Percentiles rank a stretch among this genome's conserved stretches.
Evolutionary conservation across 495 filamentous ascomycete genomes (phyloP).

Genomic region (Talaromyces stipitatus): DNA sequence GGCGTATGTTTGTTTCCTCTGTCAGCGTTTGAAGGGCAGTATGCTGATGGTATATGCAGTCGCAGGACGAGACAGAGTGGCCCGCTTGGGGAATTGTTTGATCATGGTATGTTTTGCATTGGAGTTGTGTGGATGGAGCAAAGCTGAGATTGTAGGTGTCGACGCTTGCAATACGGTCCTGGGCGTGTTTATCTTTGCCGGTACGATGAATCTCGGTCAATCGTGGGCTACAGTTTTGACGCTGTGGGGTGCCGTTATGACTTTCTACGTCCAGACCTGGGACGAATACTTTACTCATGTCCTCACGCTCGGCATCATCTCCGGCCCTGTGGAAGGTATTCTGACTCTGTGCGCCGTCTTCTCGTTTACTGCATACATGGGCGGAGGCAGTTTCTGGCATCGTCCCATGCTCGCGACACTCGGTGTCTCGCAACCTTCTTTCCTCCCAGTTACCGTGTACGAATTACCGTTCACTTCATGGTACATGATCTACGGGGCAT

Average conservation of each 20-base stretch:
- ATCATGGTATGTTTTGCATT: conserved; percentile 60
- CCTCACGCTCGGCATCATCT: conserved; percentile 84
- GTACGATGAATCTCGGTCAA: conserved; percentile 86
- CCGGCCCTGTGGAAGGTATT: conserved; percentile 92
- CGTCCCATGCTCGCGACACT: conserved; percentile 66
- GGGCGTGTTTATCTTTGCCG: conserved; percentile 85
- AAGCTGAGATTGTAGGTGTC: conserved; percentile 46
- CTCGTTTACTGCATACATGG: conserved; percentile 73
- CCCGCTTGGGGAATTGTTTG: conserved; percentile 91
- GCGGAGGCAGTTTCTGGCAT: conserved; percentile 90
- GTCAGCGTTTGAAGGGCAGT: conserved; percentile 3
- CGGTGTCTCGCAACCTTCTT: conserved; percentile 54
- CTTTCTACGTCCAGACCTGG: conserved; percentile 98
- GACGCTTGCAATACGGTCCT: conserved; percentile 95
- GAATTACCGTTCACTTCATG: conserved; percentile 78
- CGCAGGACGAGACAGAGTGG: conserved; percentile 88
- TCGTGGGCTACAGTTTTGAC: conserved; percentile 80
- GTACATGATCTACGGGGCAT: conserved; percentile 84
- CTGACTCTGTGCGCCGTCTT: conserved; percentile 78
- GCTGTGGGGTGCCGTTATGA: conserved; percentile 77
- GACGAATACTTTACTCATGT: conserved; percentile 98
- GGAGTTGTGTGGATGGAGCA: not conserved
- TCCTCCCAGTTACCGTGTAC: conserved; percentile 63
- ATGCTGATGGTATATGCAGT: conserved; percentile 29
- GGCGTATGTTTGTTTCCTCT: conserved; percentile 55